phyloP scores from a whole-genome alignment of 2,329 filamentous ascomycete genomes.

The Beauveria scarabaeidicola region DNA sequence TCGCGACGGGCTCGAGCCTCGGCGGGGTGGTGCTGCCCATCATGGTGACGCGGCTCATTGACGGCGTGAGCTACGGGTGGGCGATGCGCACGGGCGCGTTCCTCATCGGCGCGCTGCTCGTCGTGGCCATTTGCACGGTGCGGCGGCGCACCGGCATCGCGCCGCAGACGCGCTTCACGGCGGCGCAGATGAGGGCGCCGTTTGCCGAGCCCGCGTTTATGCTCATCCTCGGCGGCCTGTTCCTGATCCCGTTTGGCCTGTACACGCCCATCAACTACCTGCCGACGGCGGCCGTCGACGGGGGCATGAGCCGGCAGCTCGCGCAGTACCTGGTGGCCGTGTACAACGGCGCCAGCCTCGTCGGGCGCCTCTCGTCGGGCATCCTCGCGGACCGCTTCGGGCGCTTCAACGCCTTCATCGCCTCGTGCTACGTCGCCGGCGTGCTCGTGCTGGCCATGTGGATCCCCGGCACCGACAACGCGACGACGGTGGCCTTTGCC shows the following conservation, averaged over 20 bases:
- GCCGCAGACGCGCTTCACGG: conserved; percentile 16
- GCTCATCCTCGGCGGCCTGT: conserved; percentile 18
- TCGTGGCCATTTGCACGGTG: conserved; percentile 6
- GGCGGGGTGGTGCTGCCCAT: conserved; percentile 28
- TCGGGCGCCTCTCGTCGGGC: conserved; percentile 17
- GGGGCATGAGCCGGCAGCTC: conserved; percentile 15
- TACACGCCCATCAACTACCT: conserved; percentile 24
- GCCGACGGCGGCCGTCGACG: conserved; percentile 13
- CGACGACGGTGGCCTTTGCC: conserved; percentile 19
- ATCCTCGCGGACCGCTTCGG: conserved; percentile 19
- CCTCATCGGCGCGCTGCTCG: conserved; percentile 21
- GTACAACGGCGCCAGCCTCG: conserved; percentile 18
- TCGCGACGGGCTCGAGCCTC: conserved; percentile 20
- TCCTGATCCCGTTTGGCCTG: conserved; percentile 22
- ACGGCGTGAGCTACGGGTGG: conserved; percentile 22
- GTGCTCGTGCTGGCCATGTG: conserved; percentile 26
- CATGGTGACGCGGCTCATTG: conserved; percentile 22
- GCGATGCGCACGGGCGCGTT: conserved; percentile 24
- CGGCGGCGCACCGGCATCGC: conserved; percentile 1
- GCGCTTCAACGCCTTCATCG: conserved; percentile 26
- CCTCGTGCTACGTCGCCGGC: conserved; percentile 32
- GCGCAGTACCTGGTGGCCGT: conserved; percentile 18
- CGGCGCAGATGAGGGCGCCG: conserved; percentile 21
- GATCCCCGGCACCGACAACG: conserved; percentile 20
- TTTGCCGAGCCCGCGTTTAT: conserved; percentile 20